Evolutionary conservation across 129 eudicot species (phyloP).

Genomic region (Mikania micrantha): DNA sequence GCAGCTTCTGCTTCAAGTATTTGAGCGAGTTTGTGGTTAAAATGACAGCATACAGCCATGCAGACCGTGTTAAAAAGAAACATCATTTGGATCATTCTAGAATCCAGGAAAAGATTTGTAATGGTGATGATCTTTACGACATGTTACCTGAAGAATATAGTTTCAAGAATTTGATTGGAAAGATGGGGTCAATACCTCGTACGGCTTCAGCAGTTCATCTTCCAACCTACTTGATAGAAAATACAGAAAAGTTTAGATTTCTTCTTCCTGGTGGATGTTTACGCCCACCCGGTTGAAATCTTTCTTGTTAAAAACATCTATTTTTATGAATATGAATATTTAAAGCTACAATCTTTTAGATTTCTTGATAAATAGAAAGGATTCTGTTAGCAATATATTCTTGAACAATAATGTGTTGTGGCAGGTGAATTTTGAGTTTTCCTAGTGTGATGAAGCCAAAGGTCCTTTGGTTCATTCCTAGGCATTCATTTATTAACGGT

Average conservation of each 20-base stretch:
- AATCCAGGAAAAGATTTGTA: slow-evolving; percentile 68
- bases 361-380: not conserved
- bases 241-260: slow-evolving; percentile 76
- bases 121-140: slow-evolving; percentile 80
- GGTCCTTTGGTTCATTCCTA: too few species aligned
- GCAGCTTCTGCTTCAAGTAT: slow-evolving; percentile 75
- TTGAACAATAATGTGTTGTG: too few species aligned
- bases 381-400: too few species aligned
- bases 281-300: slow-evolving; percentile 33
- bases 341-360: not conserved
- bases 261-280: slow-evolving; percentile 90
- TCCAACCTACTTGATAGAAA: slow-evolving; percentile 72
- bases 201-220: slow-evolving; percentile 90
- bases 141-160: slow-evolving; percentile 91
- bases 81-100: slow-evolving; percentile 44
- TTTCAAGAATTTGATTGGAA: slow-evolving; percentile 67
- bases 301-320: slow-evolving; percentile 1
- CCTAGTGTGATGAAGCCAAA: too few species aligned
- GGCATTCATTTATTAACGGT: too few species aligned
- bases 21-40: slow-evolving; percentile 71
- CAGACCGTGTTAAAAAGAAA: slow-evolving; percentile 60
- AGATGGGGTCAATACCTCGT: slow-evolving; percentile 85
- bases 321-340: not conserved
- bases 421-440: too few species aligned
- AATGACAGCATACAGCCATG: slow-evolving; percentile 93